A percentile compares a stretch with the other conserved stretches of the same genome.
phyloP scores from a whole-genome alignment of 139 green algal species.

The Chlamydomonas incerta region DNA sequence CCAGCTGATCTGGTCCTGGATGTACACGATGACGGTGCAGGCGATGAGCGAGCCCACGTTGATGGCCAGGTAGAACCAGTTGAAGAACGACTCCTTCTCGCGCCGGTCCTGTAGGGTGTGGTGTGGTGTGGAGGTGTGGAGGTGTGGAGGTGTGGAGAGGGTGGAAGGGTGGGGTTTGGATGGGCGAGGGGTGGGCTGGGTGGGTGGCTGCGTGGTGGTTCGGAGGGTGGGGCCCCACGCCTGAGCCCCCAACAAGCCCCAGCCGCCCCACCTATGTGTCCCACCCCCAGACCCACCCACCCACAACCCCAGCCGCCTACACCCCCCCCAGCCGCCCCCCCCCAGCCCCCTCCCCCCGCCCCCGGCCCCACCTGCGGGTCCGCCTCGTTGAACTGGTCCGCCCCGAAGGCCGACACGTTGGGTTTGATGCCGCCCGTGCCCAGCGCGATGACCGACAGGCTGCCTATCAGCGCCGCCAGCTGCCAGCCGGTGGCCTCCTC shows the following conservation, averaged over 20 bases:
- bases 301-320: not conserved
- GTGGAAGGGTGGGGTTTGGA: too few relatives aligned
- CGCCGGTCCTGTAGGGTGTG: constrained; percentile 81
- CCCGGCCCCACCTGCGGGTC: constrained; percentile 63
- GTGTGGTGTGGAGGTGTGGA: too few relatives aligned
- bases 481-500: constrained; percentile 64
- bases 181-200: too few relatives aligned
- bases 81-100: constrained; percentile 96
- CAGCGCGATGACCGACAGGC: constrained; percentile 90
- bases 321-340: not conserved
- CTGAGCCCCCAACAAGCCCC: not conserved
- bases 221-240: too few relatives aligned
- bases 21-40: constrained; percentile 81
- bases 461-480: constrained; percentile 69
- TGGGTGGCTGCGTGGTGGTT: too few relatives aligned
- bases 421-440: constrained; percentile 98
- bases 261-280: too few relatives aligned
- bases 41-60: constrained; percentile 93
- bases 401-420: constrained; percentile 96
- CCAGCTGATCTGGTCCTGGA: constrained; percentile 87
- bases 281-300: too few relatives aligned
- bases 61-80: constrained; percentile 98
- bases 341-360: not conserved
- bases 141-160: too few relatives aligned
- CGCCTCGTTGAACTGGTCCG: constrained; percentile 95